Base-by-base conservation (phyloP, 1,284 basidiomycete genomes). In the Trametes pubescens region DNA sequence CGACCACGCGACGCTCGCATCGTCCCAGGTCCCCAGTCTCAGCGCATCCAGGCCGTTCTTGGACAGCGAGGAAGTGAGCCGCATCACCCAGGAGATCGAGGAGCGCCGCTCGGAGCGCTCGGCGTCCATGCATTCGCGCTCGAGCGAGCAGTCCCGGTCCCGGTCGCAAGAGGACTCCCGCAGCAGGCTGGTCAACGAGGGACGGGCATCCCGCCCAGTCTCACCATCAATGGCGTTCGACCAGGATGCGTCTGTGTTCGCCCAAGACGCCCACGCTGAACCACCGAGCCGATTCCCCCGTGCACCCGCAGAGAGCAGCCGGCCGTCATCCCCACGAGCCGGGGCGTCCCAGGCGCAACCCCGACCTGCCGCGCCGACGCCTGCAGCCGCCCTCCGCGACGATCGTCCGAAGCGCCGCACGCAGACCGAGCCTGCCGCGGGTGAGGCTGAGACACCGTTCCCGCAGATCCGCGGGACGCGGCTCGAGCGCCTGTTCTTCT, bases 401-500 rank as follows among this genome's bases (percentile, higher is more conserved):
- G 49, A 34, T 13, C 56, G 57, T 22, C 60, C 61, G 56, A 65
- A 67, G 35, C 61, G 64, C 9, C 54, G 64, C 16, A 56, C 46
- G 4, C 65, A 63, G 14, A 62, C 60, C 6, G 59, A 56, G 21
- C 51, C 58, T 2, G 22, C 59, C 6, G 37, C 57, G 2, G 40
- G 14, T n/a, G 57, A 51, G 32, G 56, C 51, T 0, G 71, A 74
- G 44, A 82, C 87, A 0, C 90, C 93, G 0, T 94, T 95, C 79
- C 94, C 94, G 1, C 86, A 88, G 65, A 94, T 95, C 55, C 86
- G 88, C 16, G 91, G 92, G 11, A 86, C 86, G 51, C 86, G 83
- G 44, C 82, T 94, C 48, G 93, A 95, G 72, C 81, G 84, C 0
- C 78, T 94, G 57, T 95, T 95, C 80, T 95, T 94, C 78, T 88